These are phyloP conservation scores for Sindora glabra DNA, from an alignment of 306 rosid genomes.

Conservation along the genomic window DNA sequence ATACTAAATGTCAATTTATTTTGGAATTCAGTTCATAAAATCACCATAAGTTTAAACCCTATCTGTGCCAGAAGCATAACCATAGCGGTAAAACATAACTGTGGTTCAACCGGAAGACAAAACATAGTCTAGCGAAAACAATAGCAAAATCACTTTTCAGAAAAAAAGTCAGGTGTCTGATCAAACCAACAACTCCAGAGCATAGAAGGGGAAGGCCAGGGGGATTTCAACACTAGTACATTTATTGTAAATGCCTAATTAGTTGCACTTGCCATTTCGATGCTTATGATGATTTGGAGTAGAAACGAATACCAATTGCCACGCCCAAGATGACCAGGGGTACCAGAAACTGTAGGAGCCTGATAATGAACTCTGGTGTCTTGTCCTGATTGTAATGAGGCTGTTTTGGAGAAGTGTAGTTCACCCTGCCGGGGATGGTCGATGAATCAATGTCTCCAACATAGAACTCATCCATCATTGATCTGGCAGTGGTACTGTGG, in stretches of 20 bases:
- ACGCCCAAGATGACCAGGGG: slow-evolving; percentile 72
- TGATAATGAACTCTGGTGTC: slow-evolving; percentile 57
- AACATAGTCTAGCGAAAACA: no score
- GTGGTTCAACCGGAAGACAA: no score
- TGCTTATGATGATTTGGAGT: slow-evolving; percentile 42
- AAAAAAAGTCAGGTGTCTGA: no score
- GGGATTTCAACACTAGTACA: no score
- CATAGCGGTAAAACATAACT: no score
- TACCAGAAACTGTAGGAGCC: slow-evolving; percentile 71
- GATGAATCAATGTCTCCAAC: slow-evolving; percentile 74
- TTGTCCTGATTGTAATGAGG: slow-evolving; percentile 68
- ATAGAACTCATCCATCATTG: slow-evolving; percentile 83
- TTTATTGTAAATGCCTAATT: slow-evolving; percentile 20
- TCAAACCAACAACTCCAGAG: no score
- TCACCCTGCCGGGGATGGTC: slow-evolving; percentile 39
- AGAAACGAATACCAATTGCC: slow-evolving; percentile 68
- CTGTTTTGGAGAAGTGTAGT: slow-evolving; percentile 70
- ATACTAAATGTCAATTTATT: no score
- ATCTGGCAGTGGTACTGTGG: slow-evolving; percentile 67
- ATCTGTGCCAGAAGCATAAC: no score
- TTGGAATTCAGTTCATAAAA: no score
- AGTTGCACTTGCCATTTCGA: neutral
- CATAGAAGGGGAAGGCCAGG: no score
- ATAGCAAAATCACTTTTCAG: no score
- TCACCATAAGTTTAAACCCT: no score